Base-by-base conservation (phyloP, 306 rosid species). In the Calophaca sinica region DNA sequence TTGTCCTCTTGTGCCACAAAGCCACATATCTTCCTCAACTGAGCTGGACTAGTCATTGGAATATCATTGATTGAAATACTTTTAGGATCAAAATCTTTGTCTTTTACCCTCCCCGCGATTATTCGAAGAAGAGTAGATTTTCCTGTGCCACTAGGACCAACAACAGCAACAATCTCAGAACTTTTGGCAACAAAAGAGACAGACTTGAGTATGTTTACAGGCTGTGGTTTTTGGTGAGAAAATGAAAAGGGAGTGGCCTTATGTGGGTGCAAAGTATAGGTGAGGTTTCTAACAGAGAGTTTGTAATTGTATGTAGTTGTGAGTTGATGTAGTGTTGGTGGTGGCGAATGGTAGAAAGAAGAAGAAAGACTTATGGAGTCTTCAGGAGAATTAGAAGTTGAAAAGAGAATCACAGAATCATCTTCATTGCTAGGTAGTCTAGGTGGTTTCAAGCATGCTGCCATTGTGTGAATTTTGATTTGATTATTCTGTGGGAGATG, bases 61-160 rank as follows among this genome's bases (percentile, higher is more conserved):
- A 80, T 87, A 82, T 78, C 87, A 55, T 89, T 91, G 86, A 90
- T 79, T 11, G 85, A 83, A 36, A 94, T 77, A n/a, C 77, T 78
- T 48, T 81, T 75, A 0, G 94, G 81, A 62, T 88, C 81, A 8
- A 91, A 89, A 3, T 88, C 79, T 51, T 48, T 76, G 2, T 78
- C 82, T 38, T 86, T 69, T 1, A 87, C 84, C 70, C 98, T 58
- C 3, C 98, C 94, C 0, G 97, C 81, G 3, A 91, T 71, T 55
- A 91, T 76, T 36, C 85, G 74, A 29, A 91, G 87, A 65, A 94
- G 91, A 6, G 96, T 89, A 14, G 98, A 91, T 73, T 94, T 94
- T 5, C 98, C 97, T 0, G 98, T 89, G 67, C 98, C 97, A 62
- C 98, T 91, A 6, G 97, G 96, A 31, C 98, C 98, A 75, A 89